Conservation (phyloP, 345 rosid species). For the Schrenkiella parvula region DNA sequence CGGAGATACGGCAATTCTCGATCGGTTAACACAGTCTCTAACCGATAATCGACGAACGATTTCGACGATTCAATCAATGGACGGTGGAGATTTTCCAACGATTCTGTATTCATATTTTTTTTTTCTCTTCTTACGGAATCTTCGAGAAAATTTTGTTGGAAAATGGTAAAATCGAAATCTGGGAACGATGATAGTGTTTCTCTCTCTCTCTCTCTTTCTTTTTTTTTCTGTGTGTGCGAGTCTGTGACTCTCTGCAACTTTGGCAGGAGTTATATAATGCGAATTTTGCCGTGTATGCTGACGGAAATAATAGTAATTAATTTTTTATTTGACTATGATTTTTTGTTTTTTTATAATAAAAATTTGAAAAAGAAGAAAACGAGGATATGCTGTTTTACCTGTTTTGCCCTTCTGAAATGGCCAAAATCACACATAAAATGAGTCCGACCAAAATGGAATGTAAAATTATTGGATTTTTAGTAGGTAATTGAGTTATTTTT, state of each 20-base stretch:
- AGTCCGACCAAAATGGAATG: not conserved
- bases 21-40: slow-evolving; percentile 49
- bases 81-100: slow-evolving; percentile 30
- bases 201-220: not conserved
- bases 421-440: not conserved
- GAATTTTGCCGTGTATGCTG: slow-evolving; percentile 27
- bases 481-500: too few relatives aligned
- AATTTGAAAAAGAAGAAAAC: not conserved
- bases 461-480: too few relatives aligned
- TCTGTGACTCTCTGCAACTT: slow-evolving; percentile 12
- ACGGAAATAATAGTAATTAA: slow-evolving; percentile 12
- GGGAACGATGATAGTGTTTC: not conserved
- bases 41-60: slow-evolving; percentile 33
- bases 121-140: not conserved
- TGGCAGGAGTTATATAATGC: slow-evolving; percentile 9
- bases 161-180: not conserved
- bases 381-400: slow-evolving; percentile 6
- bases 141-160: not conserved
- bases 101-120: slow-evolving; percentile 26
- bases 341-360: not conserved
- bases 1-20: slow-evolving; percentile 27
- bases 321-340: not conserved
- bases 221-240: not conserved
- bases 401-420: not conserved
- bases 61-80: slow-evolving; percentile 28